phyloP scores from a whole-genome alignment of 1,284 basidiomycete species.

The Phlebopus sp. region DNA sequence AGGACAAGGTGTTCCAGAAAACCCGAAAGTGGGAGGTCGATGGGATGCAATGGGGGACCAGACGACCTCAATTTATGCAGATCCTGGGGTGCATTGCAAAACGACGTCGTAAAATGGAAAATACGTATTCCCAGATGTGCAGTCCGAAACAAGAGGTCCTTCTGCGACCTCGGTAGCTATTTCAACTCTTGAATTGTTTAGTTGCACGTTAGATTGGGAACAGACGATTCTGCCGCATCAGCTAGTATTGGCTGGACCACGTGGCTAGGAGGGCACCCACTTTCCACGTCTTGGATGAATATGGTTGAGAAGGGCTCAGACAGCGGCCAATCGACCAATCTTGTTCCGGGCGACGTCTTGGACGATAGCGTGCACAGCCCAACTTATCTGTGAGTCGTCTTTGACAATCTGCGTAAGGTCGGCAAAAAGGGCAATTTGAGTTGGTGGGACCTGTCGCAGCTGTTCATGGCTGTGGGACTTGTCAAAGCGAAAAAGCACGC shows the following conservation, averaged over 20 bases:
- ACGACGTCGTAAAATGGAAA: conserved; percentile 29
- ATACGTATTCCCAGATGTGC: conserved; percentile 36
- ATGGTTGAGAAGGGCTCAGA: background rate
- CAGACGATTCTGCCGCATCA: conserved; percentile 11
- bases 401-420: background rate
- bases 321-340: conserved; percentile 7
- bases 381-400: background rate
- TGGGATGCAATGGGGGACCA: conserved; percentile 9
- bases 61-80: conserved; percentile 30
- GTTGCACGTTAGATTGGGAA: conserved; percentile 29
- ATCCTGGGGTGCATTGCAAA: conserved; percentile 21
- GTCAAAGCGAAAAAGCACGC: background rate
- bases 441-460: background rate
- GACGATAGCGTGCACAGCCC: background rate
- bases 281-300: conserved; percentile 3
- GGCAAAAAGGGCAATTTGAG: background rate
- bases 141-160: conserved; percentile 27
- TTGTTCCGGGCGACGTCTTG: background rate
- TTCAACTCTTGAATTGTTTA: conserved; percentile 28
- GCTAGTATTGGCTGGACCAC: conserved; percentile 4
- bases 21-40: conserved; percentile 10
- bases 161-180: conserved; percentile 27
- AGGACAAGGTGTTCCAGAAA: no score
- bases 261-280: conserved; percentile 11
- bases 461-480: background rate